Evolutionary conservation across 169 alveolate genomes (phyloP), one percentile per base, ranked within the genome.

Genomic region (Cryptosporidium felis): DNA sequence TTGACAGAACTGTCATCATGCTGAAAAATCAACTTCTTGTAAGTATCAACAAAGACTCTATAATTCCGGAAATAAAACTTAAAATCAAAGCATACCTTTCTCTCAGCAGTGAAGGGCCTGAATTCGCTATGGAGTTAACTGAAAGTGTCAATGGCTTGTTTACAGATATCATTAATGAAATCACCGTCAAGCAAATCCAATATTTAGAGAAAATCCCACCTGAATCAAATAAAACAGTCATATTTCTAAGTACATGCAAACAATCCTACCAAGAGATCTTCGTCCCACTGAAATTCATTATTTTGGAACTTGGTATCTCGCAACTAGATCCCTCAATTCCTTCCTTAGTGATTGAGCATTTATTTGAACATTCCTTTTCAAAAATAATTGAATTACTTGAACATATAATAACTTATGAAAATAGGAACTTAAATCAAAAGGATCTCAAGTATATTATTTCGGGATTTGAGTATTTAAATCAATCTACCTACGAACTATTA

Each of bases 141-240:
- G 16, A 1, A 51, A 74, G 40, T 53, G n/a, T 74, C 18, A 56
- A 74, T 74, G 41, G 34, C 5, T 56, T 38, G 38, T 21, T 56
- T 5, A 51, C 32, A 36, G 56, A 74, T 32, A 74, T 51, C n/a
- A 49, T 58, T n/a, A 74, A 74, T 58, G 85, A 74, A 34, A 36
- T 74, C 23, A 41, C 41, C 18, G 30, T 49, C 40, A 51, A 38
- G 6, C 49, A 74, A 5, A 26, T 74, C 21, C 44, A 74, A 49
- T 41, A 38, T 21, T 53, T 74, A 36, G 85, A 66, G 32, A 10
- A 53, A 38, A 3, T 16, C 8, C 14, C 34, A 40, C n/a, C n/a
- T n/a, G 14, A 26, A 5, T 40, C 32, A 8, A 49, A 74, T 34
- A 42, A 74, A 5, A 3, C 32, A 4, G 23, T 4, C 5, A 45